Conservation (phyloP, 73 alveolate genomes). For the Symbiodinium natans region DNA sequence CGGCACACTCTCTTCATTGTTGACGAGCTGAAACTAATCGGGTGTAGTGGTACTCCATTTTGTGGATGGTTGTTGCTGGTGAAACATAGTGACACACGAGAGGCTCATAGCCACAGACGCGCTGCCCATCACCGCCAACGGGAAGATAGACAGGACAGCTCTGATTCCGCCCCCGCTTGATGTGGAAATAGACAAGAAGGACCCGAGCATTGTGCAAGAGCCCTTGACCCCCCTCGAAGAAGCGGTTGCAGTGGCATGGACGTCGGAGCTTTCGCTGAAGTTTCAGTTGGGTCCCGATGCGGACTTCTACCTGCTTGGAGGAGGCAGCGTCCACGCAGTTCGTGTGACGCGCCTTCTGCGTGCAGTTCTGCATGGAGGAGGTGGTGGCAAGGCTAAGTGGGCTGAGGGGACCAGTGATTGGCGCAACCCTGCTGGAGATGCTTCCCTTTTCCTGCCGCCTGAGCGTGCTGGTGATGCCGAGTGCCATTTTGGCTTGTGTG, state of each 20-base stretch:
- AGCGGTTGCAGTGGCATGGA: constrained; percentile 56
- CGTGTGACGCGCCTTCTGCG: constrained; percentile 76
- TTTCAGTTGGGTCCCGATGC: constrained; percentile 25
- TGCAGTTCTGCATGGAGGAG: constrained; percentile 88
- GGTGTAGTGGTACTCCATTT: too few relatives aligned
- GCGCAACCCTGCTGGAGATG: constrained; percentile 91
- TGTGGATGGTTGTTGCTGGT: too few relatives aligned
- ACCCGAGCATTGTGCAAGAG: background rate
- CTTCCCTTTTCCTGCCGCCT: constrained; percentile 53
- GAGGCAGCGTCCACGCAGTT: constrained; percentile 82
- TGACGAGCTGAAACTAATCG: too few relatives aligned
- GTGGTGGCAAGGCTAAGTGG: constrained; percentile 66
- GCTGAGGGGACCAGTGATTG: constrained; percentile 75
- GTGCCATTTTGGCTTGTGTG: constrained; percentile 90
- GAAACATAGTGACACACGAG: too few relatives aligned
- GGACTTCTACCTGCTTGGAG: constrained; percentile 69
- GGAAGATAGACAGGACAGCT: constrained; percentile 50
- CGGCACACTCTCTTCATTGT: too few relatives aligned
- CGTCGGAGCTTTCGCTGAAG: constrained; percentile 74
- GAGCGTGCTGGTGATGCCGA: constrained; percentile 92
- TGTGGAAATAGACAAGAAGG: background rate
- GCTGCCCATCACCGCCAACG: constrained; percentile 67
- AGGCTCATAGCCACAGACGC: constrained; percentile 33
- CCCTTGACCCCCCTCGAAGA: constrained; percentile 25
- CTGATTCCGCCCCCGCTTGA: background rate